Percentiles rank a stretch among this genome's conserved stretches.
Evolutionary conservation across 768 basidiomycete species (phyloP).

Genomic region (Tricholoma flavovirens): DNA sequence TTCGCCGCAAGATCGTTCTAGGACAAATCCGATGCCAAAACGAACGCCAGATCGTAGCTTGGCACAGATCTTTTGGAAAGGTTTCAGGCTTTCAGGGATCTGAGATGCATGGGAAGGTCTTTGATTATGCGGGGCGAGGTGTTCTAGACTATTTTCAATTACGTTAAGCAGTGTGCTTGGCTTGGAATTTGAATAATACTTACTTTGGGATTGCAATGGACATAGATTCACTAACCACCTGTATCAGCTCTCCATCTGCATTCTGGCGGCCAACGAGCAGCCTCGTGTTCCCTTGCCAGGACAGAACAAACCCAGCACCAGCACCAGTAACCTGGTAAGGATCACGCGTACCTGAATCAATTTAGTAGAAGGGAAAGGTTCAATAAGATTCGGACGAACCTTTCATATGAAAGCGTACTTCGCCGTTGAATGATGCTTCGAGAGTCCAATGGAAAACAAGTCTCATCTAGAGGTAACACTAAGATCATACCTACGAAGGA

Average conservation of each 20-base stretch:
- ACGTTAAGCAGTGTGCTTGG: not conserved
- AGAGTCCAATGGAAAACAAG: slow-evolving; percentile 82
- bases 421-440: slow-evolving; percentile 57
- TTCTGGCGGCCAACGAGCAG: slow-evolving; percentile 68
- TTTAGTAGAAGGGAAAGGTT: not conserved
- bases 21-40: slow-evolving; percentile 77
- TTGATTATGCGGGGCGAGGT: slow-evolving; percentile 16
- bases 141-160: slow-evolving; percentile 13
- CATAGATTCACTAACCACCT: slow-evolving; percentile 77
- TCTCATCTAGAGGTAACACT: slow-evolving; percentile 43
- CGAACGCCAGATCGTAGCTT: slow-evolving; percentile 79
- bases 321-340: slow-evolving; percentile 63
- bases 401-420: slow-evolving; percentile 82
- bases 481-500: not conserved
- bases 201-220: slow-evolving; percentile 83
- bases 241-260: slow-evolving; percentile 69
- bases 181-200: slow-evolving; percentile 20
- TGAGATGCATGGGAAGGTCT: slow-evolving; percentile 12
- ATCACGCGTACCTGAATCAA: slow-evolving; percentile 64
- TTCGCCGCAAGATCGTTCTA: slow-evolving; percentile 76
- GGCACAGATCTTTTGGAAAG: slow-evolving; percentile 70
- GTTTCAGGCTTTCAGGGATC: slow-evolving; percentile 17
- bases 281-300: slow-evolving; percentile 73
- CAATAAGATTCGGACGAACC: slow-evolving; percentile 36
- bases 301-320: slow-evolving; percentile 85